Evolutionary conservation across 805 yeast species (phyloP).

Genomic region (Candida incommunis): DNA sequence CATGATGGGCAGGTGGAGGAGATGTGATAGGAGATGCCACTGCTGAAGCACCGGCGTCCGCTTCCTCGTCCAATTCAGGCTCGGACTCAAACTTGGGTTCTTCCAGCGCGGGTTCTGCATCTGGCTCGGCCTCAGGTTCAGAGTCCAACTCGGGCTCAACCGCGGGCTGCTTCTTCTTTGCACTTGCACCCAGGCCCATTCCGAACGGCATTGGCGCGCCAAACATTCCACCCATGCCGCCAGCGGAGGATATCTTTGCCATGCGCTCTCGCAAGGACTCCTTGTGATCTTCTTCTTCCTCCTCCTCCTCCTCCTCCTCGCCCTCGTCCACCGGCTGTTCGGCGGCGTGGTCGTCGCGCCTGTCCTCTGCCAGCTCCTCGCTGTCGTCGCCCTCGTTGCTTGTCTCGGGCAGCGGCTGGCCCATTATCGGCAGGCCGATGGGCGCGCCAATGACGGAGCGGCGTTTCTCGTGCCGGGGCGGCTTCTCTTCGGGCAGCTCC

Average conservation of each 20-base stretch:
- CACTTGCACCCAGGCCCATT: constrained; percentile 12
- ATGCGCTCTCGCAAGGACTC: constrained; percentile 75
- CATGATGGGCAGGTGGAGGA: background rate
- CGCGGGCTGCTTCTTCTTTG: constrained; percentile 5
- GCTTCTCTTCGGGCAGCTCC: constrained; percentile 2
- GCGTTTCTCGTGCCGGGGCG: constrained; percentile 1
- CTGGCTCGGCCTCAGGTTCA: constrained; percentile 8
- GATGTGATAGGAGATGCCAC: background rate
- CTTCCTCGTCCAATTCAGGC: constrained; percentile 2
- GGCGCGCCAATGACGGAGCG: constrained; percentile 5
- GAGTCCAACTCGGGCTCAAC: constrained; percentile 9
- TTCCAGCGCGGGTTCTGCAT: constrained; percentile 7
- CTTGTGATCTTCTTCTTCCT: constrained; percentile 43
- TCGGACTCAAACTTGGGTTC: constrained; percentile 3
- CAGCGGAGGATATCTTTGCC: constrained; percentile 94
- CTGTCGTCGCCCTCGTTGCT: background rate
- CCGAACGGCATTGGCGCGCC: constrained; percentile 15
- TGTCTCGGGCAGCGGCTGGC: background rate
- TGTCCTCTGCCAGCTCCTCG: constrained; percentile 7
- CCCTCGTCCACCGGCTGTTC: constrained; percentile 9
- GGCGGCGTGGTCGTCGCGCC: constrained; percentile 18
- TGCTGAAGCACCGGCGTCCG: background rate
- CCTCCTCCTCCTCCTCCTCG: constrained; percentile 23
- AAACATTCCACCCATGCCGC: constrained; percentile 64
- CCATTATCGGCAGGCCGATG: constrained; percentile 2